Conservation (phyloP, 2,329 filamentous ascomycete species). For the Capronia epimyces region DNA sequence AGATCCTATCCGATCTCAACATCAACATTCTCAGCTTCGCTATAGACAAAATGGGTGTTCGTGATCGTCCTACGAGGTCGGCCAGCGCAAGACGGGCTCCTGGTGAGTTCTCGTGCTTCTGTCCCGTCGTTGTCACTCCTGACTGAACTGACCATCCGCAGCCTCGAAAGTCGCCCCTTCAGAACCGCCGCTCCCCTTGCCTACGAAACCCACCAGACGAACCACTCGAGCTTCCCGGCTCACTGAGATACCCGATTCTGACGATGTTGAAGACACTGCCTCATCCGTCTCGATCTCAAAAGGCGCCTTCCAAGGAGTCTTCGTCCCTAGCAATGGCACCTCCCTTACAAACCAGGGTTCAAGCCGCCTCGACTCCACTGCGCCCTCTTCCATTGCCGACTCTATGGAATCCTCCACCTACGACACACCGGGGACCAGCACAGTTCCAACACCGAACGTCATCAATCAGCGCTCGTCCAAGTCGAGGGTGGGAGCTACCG, state of each 20-base stretch:
- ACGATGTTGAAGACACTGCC: constrained; percentile 18
- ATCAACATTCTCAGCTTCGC: not conserved
- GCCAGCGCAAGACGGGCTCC: constrained; percentile 8
- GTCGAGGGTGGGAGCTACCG: constrained; percentile 38
- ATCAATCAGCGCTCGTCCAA: constrained; percentile 32
- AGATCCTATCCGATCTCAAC: constrained; percentile 1
- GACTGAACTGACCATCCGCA: not conserved
- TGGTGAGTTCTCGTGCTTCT: constrained; percentile 2
- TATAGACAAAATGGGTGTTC: constrained; percentile 20
- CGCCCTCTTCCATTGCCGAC: constrained; percentile 39
- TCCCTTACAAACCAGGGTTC: constrained; percentile 2
- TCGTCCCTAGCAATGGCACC: constrained; percentile 10
- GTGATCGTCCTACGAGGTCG: constrained; percentile 15
- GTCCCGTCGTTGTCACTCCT: not conserved
- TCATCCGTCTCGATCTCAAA: constrained; percentile 11
- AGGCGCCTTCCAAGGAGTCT: constrained; percentile 20
- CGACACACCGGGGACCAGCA: constrained; percentile 60
- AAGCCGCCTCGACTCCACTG: constrained; percentile 32
- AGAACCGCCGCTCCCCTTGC: constrained; percentile 13
- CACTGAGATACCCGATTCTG: constrained; percentile 27
- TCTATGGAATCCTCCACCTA: constrained; percentile 45
- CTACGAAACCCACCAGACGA: constrained; percentile 7
- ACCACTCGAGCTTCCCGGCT: constrained; percentile 13
- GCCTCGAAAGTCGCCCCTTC: constrained; percentile 22
- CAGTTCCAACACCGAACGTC: constrained; percentile 47